Percentiles rank a stretch among this genome's conserved stretches.
These are phyloP conservation scores for Candida parachauliodes DNA, from an alignment of 805 yeast species.

Conservation along the genomic window DNA sequence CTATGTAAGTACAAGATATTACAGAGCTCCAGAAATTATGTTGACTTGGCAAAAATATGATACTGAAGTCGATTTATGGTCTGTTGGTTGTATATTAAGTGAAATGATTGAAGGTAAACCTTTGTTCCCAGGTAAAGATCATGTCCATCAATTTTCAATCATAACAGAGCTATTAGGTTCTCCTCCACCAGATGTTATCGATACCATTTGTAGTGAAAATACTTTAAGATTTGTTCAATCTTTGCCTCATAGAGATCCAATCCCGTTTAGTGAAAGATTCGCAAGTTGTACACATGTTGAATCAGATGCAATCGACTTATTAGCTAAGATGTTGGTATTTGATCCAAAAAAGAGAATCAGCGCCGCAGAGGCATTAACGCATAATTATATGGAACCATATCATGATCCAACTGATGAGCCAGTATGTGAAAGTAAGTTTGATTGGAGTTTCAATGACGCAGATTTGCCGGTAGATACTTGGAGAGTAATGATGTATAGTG, in stretches of 20 bases:
- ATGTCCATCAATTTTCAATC: constrained; percentile 95
- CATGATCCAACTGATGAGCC: constrained; percentile 99
- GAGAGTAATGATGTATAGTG: constrained; percentile 99
- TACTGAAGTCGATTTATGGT: constrained; percentile 96
- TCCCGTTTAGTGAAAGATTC: constrained; percentile 80
- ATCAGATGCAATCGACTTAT: constrained; percentile 81
- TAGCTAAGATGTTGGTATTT: constrained; percentile 87
- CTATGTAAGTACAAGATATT: constrained; percentile 91
- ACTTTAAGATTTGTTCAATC: constrained; percentile 92
- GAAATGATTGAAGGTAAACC: constrained; percentile 98
- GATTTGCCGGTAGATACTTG: constrained; percentile 97
- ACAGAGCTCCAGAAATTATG: constrained; percentile 98
- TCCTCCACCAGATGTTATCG: constrained; percentile 94
- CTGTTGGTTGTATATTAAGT: constrained; percentile 95
- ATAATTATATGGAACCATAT: constrained; percentile 89
- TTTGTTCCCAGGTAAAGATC: constrained; percentile 96
- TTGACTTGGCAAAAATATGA: constrained; percentile 98
- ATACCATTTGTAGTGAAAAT: constrained; percentile 93
- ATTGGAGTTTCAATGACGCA: constrained; percentile 98
- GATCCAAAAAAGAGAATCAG: constrained; percentile 94
- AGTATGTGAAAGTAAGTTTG: constrained; percentile 84
- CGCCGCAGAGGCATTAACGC: constrained; percentile 85
- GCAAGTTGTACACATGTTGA: constrained; percentile 59
- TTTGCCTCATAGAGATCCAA: constrained; percentile 88
- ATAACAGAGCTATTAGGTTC: constrained; percentile 95